These are phyloP conservation scores for Leptodontidium sp. DNA, from an alignment of 2,329 filamentous ascomycete species.

Conservation along the genomic window DNA sequence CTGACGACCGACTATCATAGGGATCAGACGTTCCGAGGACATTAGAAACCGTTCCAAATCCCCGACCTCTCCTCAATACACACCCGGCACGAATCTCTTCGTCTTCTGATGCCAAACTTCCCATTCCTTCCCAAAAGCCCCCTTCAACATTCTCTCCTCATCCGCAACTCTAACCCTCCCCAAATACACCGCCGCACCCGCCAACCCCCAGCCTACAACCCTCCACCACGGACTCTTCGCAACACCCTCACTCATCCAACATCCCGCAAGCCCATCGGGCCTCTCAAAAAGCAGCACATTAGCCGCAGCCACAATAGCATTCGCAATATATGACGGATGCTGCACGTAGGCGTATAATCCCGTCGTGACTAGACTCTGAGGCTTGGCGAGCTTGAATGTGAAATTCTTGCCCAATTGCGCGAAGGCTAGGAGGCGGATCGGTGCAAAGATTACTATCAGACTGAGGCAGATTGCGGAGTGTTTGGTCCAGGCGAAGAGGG, in stretches of 20 bases:
- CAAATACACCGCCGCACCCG: conserved; percentile 49
- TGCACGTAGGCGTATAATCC: conserved; percentile 80
- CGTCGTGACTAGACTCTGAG: conserved; percentile 76
- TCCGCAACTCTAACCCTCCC: conserved; percentile 45
- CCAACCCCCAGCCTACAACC: conserved; percentile 29
- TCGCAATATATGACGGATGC: conserved; percentile 79
- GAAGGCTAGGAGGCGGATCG: conserved; percentile 52
- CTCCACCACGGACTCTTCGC: conserved; percentile 24
- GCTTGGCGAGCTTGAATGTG: conserved; percentile 59
- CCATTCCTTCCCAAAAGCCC: conserved; percentile 57
- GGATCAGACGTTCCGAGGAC: not conserved
- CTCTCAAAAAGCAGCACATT: conserved; percentile 49
- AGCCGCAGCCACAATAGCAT: conserved; percentile 48
- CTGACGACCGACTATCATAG: not conserved
- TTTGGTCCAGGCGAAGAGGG: conserved; percentile 43
- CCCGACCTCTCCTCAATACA: conserved; percentile 44
- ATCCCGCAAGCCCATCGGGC: conserved; percentile 51
- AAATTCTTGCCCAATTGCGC: conserved; percentile 58
- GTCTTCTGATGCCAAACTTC: conserved; percentile 57
- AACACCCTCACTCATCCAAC: conserved; percentile 47
- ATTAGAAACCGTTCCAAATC: not conserved
- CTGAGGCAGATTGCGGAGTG: conserved; percentile 33
- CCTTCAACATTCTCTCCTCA: conserved; percentile 58
- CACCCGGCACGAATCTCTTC: conserved; percentile 56
- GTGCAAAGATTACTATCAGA: conserved; percentile 39